Evolutionary conservation across 192 early-diverging fungal species (phyloP).

Genomic region (Mortierella alpina): DNA sequence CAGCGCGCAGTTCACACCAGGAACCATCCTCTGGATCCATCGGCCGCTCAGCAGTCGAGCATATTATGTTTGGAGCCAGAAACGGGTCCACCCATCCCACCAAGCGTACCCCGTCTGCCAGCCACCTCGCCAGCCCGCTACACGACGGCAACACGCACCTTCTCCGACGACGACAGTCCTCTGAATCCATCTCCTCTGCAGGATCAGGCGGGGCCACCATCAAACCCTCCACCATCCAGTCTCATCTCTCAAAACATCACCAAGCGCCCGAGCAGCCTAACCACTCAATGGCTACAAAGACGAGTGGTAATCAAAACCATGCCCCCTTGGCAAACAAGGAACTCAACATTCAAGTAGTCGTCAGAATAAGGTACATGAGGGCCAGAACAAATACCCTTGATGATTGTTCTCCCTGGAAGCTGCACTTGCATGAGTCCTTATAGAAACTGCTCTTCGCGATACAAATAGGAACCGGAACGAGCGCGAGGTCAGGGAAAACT

Average conservation of each 20-base stretch:
- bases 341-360: conserved; percentile 85
- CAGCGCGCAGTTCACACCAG: neutral
- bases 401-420: neutral
- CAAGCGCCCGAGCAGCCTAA: neutral
- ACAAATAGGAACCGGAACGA: conserved; percentile 58
- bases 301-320: neutral
- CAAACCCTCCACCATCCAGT: neutral
- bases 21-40: neutral
- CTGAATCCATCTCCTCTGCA: conserved; percentile 34
- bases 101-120: conserved; percentile 13
- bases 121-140: neutral
- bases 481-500: conserved; percentile 76
- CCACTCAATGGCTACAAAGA: neutral
- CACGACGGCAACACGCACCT: neutral
- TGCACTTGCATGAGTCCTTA: neutral
- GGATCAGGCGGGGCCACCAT: conserved; percentile 1
- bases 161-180: neutral
- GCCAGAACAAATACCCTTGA: neutral
- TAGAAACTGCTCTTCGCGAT: neutral
- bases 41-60: neutral
- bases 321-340: conserved; percentile 58
- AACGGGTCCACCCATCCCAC: conserved; percentile 28
- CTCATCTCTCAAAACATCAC: neutral
- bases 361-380: conserved; percentile 75
- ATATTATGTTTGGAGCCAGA: conserved; percentile 44